These are phyloP conservation scores for Borovskyia barvae DNA, from an alignment of 208 protist genomes.

Conservation along the genomic window DNA sequence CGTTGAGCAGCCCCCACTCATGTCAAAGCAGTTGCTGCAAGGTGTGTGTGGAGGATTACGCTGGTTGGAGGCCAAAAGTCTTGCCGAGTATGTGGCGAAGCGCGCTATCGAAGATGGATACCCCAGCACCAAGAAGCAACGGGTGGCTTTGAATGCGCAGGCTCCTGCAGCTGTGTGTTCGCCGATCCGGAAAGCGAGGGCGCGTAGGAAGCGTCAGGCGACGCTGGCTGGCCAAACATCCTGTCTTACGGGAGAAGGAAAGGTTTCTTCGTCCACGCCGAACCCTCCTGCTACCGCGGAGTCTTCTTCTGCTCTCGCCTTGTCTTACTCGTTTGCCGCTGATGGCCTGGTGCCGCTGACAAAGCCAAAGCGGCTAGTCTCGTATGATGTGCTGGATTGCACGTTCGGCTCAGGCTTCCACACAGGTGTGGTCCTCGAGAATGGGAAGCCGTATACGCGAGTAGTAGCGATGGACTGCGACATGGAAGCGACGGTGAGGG, in stretches of 20 bases:
- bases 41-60: slow-evolving; percentile 73
- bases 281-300: background rate
- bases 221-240: too few species aligned
- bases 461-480: slow-evolving; percentile 88
- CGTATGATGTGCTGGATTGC: slow-evolving; percentile 88
- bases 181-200: background rate
- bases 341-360: slow-evolving; percentile 11
- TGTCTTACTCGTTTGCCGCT: background rate
- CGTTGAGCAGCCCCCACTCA: slow-evolving; percentile 85
- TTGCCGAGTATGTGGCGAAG: slow-evolving; percentile 70
- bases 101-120: slow-evolving; percentile 74
- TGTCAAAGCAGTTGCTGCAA: slow-evolving; percentile 85
- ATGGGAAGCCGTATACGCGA: slow-evolving; percentile 80
- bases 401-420: slow-evolving; percentile 85
- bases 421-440: slow-evolving; percentile 74
- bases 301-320: background rate
- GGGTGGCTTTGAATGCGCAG: slow-evolving; percentile 29
- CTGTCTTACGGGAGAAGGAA: too few species aligned
- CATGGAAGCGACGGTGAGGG: slow-evolving; percentile 29
- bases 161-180: background rate
- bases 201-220: too few species aligned
- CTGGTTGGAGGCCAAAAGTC: slow-evolving; percentile 66
- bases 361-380: slow-evolving; percentile 55
- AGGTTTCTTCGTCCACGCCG: slow-evolving; percentile 1
- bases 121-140: slow-evolving; percentile 38